Base-by-base conservation (phyloP, 192 early-diverging fungal genomes). In the Rhizoclosmatium globosum region DNA sequence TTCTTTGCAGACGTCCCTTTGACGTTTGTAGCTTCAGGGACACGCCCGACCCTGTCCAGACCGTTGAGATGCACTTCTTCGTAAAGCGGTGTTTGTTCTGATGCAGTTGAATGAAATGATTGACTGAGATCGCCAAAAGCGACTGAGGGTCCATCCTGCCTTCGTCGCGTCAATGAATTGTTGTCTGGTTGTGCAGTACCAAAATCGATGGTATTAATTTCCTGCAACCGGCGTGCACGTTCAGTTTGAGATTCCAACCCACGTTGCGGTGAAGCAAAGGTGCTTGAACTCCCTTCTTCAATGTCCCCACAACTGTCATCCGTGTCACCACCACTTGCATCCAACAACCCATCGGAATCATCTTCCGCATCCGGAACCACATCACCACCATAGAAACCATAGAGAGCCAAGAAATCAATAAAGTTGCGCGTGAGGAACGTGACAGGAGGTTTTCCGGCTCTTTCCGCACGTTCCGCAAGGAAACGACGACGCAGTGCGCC, bases 341-440 rank as follows among this genome's bases (percentile, higher is more conserved):
- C 91, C 45, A 93, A 93, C 43, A 73, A 71, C 13, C 46, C 66
- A 38, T 88, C 85, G 43, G 88, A 84, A 56, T 86, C 85, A 23
- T 86, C 84, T 39, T 73, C 45, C 69, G 94, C 93, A 45, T 93
- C 93, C 21, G 93, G 94, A 69, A 93, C 90, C 69, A 95, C 94
- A 82, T 95, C 97, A 58, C 96, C 97, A 43, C 94, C 97, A 87
- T 96, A 98, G 80, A 94, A 96, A 61, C 95, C 95, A 70, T 94
- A 97, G 76, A 98, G 85, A 31, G 92, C 93, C 71, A 98, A 88
- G 78, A 97, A 97, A 80, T 98, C 97, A 44, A 97, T 89, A 89
- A 97, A 99, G 82, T 93, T 97, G n/a, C 90, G 80, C 4, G 97
- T 97, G 74, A 96, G 82, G 60, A 83, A 64, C 65, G 93, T 92